Evolutionary conservation across 148 eudicot genomes (phyloP).

Genomic region (Fallopia convolvulus): DNA sequence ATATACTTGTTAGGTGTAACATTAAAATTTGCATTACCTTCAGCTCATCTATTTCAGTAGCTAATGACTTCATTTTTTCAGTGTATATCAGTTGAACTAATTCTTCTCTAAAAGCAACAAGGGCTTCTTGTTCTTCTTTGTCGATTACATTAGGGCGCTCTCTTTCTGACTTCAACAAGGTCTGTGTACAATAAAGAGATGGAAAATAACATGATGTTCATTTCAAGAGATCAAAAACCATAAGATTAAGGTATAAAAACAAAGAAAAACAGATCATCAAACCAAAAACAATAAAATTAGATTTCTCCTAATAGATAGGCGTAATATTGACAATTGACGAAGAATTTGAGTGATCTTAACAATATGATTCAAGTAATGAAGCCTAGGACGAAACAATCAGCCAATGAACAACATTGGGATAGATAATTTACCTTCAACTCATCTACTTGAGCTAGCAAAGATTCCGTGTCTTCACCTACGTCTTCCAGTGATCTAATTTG

Average conservation of each 20-base stretch:
- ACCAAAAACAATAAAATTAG: not conserved
- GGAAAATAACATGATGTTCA: not conserved
- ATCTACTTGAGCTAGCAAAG: not conserved
- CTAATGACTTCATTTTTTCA: constrained; percentile 48
- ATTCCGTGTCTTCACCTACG: not conserved
- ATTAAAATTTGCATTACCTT: constrained; percentile 39
- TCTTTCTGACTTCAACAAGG: constrained; percentile 26
- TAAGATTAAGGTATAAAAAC: not conserved
- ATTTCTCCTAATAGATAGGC: not conserved
- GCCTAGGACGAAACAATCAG: not conserved
- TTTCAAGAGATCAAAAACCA: not conserved
- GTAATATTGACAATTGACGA: not conserved
- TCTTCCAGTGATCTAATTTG: not conserved
- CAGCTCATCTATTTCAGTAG: constrained; percentile 58
- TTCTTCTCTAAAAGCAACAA: constrained; percentile 42
- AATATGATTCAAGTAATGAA: not conserved
- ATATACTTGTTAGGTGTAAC: too few relatives aligned
- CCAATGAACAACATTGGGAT: not conserved
- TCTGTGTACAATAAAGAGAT: not conserved
- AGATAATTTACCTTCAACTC: not conserved
- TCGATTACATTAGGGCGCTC: constrained; percentile 35
- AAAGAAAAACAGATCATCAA: not conserved
- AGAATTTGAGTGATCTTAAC: not conserved
- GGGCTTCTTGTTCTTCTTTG: constrained; percentile 35
- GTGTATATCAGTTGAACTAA: constrained; percentile 64